These are phyloP conservation scores for Amanita muscaria DNA, from an alignment of 768 basidiomycete species.

Conservation along the genomic window DNA sequence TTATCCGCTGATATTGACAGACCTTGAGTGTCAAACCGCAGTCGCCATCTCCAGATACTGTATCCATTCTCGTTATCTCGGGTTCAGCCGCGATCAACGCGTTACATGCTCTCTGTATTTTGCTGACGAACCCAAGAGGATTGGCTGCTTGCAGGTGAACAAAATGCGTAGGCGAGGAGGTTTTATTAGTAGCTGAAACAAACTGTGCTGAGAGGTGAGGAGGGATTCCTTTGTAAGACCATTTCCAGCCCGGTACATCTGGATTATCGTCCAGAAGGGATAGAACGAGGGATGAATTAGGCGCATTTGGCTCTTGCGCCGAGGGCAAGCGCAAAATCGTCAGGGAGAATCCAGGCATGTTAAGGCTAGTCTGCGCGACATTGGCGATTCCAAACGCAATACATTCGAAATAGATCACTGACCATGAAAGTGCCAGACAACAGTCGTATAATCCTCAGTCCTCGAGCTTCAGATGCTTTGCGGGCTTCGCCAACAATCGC, in stretches of 20 bases:
- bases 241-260: slow-evolving; percentile 80
- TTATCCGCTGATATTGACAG: neutral
- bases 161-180: neutral
- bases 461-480: slow-evolving; percentile 43
- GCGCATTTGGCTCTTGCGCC: slow-evolving; percentile 27
- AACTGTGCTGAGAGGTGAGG: slow-evolving; percentile 9
- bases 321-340: slow-evolving; percentile 70
- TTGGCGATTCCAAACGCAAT: neutral
- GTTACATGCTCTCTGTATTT: slow-evolving; percentile 51
- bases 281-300: slow-evolving; percentile 38
- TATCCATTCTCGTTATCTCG: slow-evolving; percentile 88
- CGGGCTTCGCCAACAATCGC: slow-evolving; percentile 58
- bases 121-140: slow-evolving; percentile 39
- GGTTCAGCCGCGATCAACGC: slow-evolving; percentile 72
- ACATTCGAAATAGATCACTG: slow-evolving; percentile 8
- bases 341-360: slow-evolving; percentile 89
- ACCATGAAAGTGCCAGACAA: slow-evolving; percentile 86
- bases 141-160: slow-evolving; percentile 27
- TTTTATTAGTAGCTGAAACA: neutral
- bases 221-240: slow-evolving; percentile 47
- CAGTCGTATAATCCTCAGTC: slow-evolving; percentile 52
- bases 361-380: slow-evolving; percentile 63
- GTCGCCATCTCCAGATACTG: slow-evolving; percentile 84
- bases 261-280: slow-evolving; percentile 62
- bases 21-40: slow-evolving; percentile 47